Base-by-base conservation (phyloP, 441 rosid genomes). In the Adansonia madagascariensis region DNA sequence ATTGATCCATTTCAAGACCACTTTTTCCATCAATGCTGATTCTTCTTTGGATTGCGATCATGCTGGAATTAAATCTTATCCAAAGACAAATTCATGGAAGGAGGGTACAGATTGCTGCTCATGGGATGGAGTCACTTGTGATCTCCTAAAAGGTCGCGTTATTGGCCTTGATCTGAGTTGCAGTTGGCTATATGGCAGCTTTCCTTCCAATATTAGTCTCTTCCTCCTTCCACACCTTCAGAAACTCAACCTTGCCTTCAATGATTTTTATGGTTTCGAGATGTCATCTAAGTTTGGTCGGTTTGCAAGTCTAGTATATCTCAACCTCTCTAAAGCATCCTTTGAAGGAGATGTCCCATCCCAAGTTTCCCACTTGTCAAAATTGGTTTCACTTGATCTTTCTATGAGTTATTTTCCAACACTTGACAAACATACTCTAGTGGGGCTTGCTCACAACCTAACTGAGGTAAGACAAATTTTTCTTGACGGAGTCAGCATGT, bases 361-460 rank as follows among this genome's bases (percentile, higher is more conserved):
- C n/a, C n/a, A 68, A 46, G 11, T 69, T 17, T 70, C 74, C 41
- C 53, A 80, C 68, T 17, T 46, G n/a, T 44, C 66, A 10, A 20
- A 3, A 39, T 44, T 59, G 64, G 64, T 59, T 11, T 59, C 64
- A 24, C 64, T 59, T 59, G 39, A 59, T 59, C 64, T 59, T 7
- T 24, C 39, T 24, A 9, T 11, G n/a, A 60, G 24, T 43, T 11
- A 10, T 46, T 0, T 1, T 10, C 50, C 9, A 46, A 47, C 4
- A 2, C 1, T 10, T 2, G 4, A 47, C 14, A 47, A 47, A 47
- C 3, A 10, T 47, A 3, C 15, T 47, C 12, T 47, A 3, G 35
- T 1, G 20, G 55, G 44, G 11, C 10, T 76, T 11, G 46, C 67
- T 22, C 44, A 55, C 11, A 55, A 76, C 47, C 17, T 76, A 31